phyloP scores from a whole-genome alignment of 441 rosid genomes.

The Euphorbia celastroides region DNA sequence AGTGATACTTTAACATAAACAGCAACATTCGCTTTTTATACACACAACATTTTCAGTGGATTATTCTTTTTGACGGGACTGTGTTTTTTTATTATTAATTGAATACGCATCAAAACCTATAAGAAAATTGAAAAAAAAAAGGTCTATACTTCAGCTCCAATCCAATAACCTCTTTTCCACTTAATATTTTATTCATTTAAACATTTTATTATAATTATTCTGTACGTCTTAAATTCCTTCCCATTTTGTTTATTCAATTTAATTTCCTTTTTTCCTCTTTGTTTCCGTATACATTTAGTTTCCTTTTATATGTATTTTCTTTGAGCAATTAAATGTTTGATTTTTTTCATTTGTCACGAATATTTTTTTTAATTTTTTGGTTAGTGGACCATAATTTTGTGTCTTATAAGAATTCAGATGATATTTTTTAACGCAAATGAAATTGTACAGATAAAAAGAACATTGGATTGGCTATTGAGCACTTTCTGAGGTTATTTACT shows the following conservation, averaged over 20 bases:
- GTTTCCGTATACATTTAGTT: background rate
- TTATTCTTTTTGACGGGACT: slow-evolving; percentile 9
- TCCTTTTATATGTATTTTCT: background rate
- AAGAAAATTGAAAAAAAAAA: background rate
- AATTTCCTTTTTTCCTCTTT: background rate
- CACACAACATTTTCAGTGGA: background rate
- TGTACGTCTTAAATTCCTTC: background rate
- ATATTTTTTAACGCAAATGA: too few species aligned
- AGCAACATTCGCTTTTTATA: background rate
- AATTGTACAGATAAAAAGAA: too few species aligned
- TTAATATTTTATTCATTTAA: background rate
- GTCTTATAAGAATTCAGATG: too few species aligned
- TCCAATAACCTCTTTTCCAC: background rate
- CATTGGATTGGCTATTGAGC: too few species aligned
- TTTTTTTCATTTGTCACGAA: too few species aligned
- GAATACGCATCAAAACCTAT: background rate
- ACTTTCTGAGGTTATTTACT: too few species aligned
- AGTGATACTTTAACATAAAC: background rate
- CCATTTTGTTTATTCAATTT: background rate
- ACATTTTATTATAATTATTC: background rate
- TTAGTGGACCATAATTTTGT: too few species aligned
- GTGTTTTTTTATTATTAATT: background rate
- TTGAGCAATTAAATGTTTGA: background rate
- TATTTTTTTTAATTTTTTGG: too few species aligned
- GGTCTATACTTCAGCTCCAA: background rate